Base-by-base conservation (phyloP, 1,284 basidiomycete genomes). In the Naganishia sp. region DNA sequence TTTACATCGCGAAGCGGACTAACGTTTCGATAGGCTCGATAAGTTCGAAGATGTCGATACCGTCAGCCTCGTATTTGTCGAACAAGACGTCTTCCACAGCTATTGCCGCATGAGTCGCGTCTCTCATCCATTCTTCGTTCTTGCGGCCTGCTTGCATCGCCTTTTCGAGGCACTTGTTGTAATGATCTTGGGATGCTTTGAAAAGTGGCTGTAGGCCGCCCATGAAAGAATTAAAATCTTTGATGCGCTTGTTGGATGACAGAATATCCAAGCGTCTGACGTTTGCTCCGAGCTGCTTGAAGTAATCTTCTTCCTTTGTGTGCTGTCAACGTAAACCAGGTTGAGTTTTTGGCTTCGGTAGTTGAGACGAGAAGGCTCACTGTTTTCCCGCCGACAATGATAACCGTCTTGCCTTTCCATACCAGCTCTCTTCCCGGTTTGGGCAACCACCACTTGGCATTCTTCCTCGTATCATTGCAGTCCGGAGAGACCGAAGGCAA, bases 351-450 rank as follows among this genome's bases (percentile, higher is more conserved):
- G 15, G n/a, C 46, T 33, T 11, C 6, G 6, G 21, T 10, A 48
- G 36, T 36, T 36, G 25, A 10, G n/a, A 16, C n/a, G 21, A 45
- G 16, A 25, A 28, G 16, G 21, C 55, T 59, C 48, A 53, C 49
- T 18, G 25, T 13, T 44, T 45, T 66, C 49, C 55, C 56, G 11
- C 64, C 56, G 11, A 68, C 43, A n/a, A 65, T 65, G 15, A 68
- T n/a, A 16, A 68, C 52, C 15, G 67, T 68, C n/a, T 52, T 65
- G 5, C 67, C 67, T 39, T 48, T 59, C 67, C 67, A 68, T 18
- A 68, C 55, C 21, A 9, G 21, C 46, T 31, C 18, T 53, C 63
- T 68, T 10, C n/a, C 50, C 2, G 31, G 9, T 28, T 49, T 54
- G 9, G 67, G 63, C 45, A 50, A 33, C 67, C 67, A 68, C 67